Conservation (phyloP, 2,329 filamentous ascomycete species). For the Stagonosporopsis rhizophila region DNA sequence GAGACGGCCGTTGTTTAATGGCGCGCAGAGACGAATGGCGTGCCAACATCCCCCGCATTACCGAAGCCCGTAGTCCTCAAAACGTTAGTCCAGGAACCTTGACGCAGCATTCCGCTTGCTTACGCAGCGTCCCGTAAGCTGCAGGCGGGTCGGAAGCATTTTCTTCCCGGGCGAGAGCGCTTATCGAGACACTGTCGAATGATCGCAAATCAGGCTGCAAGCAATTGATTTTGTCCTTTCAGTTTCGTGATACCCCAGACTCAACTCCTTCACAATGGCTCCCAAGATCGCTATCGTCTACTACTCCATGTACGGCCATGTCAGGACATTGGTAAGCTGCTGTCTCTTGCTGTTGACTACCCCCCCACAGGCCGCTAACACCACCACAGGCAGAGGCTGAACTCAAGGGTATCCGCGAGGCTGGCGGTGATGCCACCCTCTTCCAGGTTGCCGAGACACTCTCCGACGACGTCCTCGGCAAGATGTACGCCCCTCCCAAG, state of each 20-base stretch:
- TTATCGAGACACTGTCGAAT: constrained; percentile 8
- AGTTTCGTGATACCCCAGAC: constrained; percentile 22
- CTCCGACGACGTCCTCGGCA: constrained; percentile 77
- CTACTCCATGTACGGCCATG: constrained; percentile 51
- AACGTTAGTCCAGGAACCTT: constrained; percentile 20
- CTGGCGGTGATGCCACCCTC: constrained; percentile 81
- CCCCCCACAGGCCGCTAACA: constrained; percentile 8
- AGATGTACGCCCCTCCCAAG: constrained; percentile 91
- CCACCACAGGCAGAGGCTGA: constrained; percentile 80
- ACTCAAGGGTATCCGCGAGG: constrained; percentile 86
- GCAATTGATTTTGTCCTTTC: constrained; percentile 7
- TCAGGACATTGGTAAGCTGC: constrained; percentile 42
- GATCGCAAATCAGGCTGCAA: background rate
- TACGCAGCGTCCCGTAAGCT: constrained; percentile 25
- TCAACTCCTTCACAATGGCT: constrained; percentile 66
- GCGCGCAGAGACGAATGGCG: no score
- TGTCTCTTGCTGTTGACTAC: background rate
- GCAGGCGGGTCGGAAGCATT: constrained; percentile 5
- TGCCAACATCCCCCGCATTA: no score
- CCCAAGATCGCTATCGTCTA: constrained; percentile 92
- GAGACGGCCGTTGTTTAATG: no score
- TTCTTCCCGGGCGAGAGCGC: constrained; percentile 10
- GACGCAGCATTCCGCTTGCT: constrained; percentile 14
- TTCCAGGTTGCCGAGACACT: constrained; percentile 94
- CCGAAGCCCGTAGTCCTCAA: no score